These are phyloP conservation scores for Mayamaea pseudoterrestris DNA, from an alignment of 108 stramenopile genomes.

Conservation along the genomic window DNA sequence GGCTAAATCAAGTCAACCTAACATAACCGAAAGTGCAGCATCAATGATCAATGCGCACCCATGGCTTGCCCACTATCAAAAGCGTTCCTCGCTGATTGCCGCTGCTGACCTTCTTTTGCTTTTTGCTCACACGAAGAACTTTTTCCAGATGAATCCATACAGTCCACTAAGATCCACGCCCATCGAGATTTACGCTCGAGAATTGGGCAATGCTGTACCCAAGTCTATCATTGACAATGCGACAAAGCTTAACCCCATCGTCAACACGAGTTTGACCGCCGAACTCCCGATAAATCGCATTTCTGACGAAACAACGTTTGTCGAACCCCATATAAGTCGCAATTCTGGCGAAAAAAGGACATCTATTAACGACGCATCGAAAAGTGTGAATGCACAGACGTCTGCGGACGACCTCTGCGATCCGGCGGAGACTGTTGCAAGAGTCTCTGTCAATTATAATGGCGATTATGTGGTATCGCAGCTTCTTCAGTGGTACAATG, in stretches of 20 bases:
- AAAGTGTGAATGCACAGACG: not conserved
- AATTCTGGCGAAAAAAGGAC: not conserved
- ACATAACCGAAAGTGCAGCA: no score
- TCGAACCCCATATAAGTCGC: no score
- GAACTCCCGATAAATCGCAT: not conserved
- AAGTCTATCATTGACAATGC: conserved; percentile 21
- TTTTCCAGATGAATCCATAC: conserved; percentile 65
- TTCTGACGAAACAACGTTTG: not conserved
- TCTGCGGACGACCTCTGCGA: conserved; percentile 25
- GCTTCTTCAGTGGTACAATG: conserved; percentile 80
- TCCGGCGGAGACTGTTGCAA: conserved; percentile 66
- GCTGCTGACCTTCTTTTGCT: conserved; percentile 76
- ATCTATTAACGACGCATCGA: conserved; percentile 5
- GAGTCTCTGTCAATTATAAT: conserved; percentile 59
- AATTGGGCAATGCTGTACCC: conserved; percentile 75
- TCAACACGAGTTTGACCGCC: no score
- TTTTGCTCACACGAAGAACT: conserved; percentile 66
- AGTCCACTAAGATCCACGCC: conserved; percentile 55
- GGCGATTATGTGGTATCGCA: conserved; percentile 79
- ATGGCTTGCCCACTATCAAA: conserved; percentile 35
- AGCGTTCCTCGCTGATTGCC: conserved; percentile 63
- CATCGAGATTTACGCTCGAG: conserved; percentile 80
- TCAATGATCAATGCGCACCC: no score
- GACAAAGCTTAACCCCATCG: not conserved
- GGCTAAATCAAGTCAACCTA: no score